Percentiles rank a stretch among this genome's conserved stretches.
phyloP scores from a whole-genome alignment of 495 filamentous ascomycete genomes.

The Lasiosphaeria ovina region DNA sequence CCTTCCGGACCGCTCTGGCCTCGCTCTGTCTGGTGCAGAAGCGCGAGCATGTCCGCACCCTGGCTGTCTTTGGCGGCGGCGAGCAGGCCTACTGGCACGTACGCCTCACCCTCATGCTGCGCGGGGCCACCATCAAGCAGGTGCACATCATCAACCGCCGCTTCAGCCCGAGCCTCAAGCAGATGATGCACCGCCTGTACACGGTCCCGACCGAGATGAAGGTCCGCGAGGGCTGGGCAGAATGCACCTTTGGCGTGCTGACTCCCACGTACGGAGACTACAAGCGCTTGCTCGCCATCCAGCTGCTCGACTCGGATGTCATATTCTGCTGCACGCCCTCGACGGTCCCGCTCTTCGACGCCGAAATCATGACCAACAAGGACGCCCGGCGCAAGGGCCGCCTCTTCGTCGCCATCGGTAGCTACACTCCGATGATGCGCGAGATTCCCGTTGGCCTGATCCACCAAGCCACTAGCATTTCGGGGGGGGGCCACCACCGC shows the following conservation, averaged over 20 bases:
- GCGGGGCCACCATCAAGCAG: constrained; percentile 66
- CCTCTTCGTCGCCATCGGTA: constrained; percentile 78
- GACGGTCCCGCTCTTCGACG: constrained; percentile 47
- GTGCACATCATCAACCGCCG: constrained; percentile 75
- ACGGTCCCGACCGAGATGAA: constrained; percentile 45
- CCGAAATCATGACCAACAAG: constrained; percentile 58
- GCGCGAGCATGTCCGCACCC: constrained; percentile 64
- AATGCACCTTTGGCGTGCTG: constrained; percentile 67
- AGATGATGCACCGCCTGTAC: constrained; percentile 59
- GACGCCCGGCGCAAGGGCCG: constrained; percentile 73
- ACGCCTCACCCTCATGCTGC: constrained; percentile 73
- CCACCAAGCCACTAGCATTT: constrained; percentile 56
- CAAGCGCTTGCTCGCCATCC: constrained; percentile 59
- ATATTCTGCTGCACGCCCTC: constrained; percentile 70
- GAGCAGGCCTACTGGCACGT: constrained; percentile 94
- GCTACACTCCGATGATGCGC: constrained; percentile 80
- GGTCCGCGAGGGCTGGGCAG: constrained; percentile 53
- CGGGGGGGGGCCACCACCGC: constrained; percentile 48
- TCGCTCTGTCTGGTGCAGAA: constrained; percentile 70
- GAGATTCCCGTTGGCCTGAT: constrained; percentile 80
- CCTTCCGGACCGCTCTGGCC: constrained; percentile 88
- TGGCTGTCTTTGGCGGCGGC: constrained; percentile 87
- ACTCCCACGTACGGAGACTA: constrained; percentile 73
- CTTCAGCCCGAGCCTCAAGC: constrained; percentile 55
- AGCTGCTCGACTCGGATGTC: constrained; percentile 66